phyloP scores from a whole-genome alignment of 225 moss, liverwort and hornwort species.

The Rhytidiadelphus loreus region DNA sequence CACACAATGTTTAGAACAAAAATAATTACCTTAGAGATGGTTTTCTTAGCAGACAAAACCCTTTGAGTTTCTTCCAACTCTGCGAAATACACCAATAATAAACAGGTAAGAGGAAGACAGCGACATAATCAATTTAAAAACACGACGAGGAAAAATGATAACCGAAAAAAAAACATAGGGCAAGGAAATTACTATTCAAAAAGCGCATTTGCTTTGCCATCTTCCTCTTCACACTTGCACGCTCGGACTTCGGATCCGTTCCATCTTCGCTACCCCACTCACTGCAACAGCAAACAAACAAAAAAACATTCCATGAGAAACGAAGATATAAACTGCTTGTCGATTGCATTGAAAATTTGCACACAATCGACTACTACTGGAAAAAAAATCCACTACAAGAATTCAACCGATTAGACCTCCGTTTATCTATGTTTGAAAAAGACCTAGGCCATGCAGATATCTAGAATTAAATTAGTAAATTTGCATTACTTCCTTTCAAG shows the following conservation, averaged over 20 bases:
- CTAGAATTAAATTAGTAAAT: background rate
- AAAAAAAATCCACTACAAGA: background rate
- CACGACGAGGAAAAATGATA: background rate
- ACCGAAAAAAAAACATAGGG: background rate
- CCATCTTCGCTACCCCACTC: slow-evolving; percentile 31
- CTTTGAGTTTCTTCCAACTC: slow-evolving; percentile 63
- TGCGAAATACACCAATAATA: background rate
- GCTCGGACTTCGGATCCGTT: slow-evolving; percentile 3
- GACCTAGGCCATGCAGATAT: background rate
- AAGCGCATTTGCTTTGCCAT: slow-evolving; percentile 74
- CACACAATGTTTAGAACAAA: background rate
- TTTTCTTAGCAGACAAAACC: slow-evolving; percentile 59
- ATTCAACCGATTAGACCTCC: background rate
- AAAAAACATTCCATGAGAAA: background rate
- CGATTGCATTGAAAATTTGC: background rate
- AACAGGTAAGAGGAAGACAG: background rate
- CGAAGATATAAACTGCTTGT: background rate
- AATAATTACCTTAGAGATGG: slow-evolving; percentile 30
- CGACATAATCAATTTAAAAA: background rate
- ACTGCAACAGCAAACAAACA: slow-evolving; percentile 6
- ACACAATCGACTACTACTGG: background rate
- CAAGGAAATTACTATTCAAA: slow-evolving; percentile 21
- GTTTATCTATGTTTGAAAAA: background rate
- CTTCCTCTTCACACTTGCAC: slow-evolving; percentile 55
- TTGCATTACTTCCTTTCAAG: background rate